These are phyloP conservation scores for Selaginella tamariscina DNA, from an alignment of 75 land plant species.

Conservation along the genomic window DNA sequence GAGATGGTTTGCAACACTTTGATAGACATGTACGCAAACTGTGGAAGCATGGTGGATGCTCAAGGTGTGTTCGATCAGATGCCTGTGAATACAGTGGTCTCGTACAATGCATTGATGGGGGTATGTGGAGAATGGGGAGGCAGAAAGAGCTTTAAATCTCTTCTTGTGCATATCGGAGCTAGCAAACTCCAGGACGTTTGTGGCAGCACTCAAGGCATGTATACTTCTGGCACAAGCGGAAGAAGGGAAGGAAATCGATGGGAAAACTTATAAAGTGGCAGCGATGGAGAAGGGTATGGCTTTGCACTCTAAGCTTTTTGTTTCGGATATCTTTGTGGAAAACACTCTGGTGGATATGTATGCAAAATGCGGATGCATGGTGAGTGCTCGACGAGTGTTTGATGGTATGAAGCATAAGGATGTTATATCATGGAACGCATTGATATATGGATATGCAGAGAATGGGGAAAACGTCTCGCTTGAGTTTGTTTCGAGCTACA, in stretches of 20 bases:
- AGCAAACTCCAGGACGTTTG: constrained; percentile 5
- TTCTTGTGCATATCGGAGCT: not conserved
- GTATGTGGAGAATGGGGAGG: not conserved
- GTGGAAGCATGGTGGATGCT: not conserved
- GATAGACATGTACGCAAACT: not conserved
- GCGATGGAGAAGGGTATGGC: not conserved
- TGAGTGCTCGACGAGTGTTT: constrained; percentile 7
- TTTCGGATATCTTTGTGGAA: not conserved
- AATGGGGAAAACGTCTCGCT: constrained; percentile 17
- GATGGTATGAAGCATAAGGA: not conserved
- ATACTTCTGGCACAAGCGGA: not conserved
- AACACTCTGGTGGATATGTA: not conserved
- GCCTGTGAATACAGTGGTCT: not conserved
- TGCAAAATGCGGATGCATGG: not conserved
- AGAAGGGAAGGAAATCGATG: constrained; percentile 1
- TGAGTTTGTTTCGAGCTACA: constrained; percentile 9
- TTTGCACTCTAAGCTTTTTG: not conserved
- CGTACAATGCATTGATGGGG: not conserved
- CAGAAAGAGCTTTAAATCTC: not conserved
- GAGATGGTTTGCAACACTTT: not conserved
- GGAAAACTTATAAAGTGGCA: not conserved
- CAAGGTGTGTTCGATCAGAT: not conserved
- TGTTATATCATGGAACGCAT: constrained; percentile 6
- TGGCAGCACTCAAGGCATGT: constrained; percentile 10
- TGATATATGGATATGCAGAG: constrained; percentile 16